A percentile compares a stretch with the other conserved stretches of the same genome.
Conservation (phyloP, 106 monocot genomes). For the Narthecium ossifragum region DNA sequence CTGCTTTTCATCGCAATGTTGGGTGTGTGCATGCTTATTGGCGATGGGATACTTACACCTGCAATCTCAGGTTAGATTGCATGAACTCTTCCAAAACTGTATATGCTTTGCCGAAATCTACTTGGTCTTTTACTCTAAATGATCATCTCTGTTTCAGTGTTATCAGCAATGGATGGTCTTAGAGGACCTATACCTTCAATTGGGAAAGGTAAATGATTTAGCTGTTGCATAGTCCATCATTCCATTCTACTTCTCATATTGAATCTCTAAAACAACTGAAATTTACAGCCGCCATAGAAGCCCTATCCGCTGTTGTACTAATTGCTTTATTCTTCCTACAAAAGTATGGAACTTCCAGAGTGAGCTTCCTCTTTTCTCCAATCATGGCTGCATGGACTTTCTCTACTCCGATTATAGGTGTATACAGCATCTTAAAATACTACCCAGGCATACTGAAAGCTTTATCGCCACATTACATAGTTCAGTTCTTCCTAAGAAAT, state of each 20-base stretch:
- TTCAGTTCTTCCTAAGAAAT: constrained; percentile 58
- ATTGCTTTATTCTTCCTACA: constrained; percentile 63
- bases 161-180: constrained; percentile 79
- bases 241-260: background rate
- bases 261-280: no score
- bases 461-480: constrained; percentile 66
- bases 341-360: constrained; percentile 60
- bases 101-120: no score
- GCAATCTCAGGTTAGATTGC: constrained; percentile 61
- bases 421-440: constrained; percentile 53
- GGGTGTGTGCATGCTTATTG: constrained; percentile 87
- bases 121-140: no score
- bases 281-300: constrained; percentile 49
- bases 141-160: constrained; percentile 33
- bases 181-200: constrained; percentile 59
- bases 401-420: constrained; percentile 59
- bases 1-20: constrained; percentile 60
- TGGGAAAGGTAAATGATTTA: constrained; percentile 39
- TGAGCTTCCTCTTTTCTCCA: constrained; percentile 85
- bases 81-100: no score
- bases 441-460: constrained; percentile 70
- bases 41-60: constrained; percentile 86
- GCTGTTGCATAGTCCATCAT: background rate
- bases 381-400: constrained; percentile 82
- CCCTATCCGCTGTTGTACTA: constrained; percentile 44